phyloP scores from a whole-genome alignment of 306 rosid genomes.

The Clitoria ternatea region DNA sequence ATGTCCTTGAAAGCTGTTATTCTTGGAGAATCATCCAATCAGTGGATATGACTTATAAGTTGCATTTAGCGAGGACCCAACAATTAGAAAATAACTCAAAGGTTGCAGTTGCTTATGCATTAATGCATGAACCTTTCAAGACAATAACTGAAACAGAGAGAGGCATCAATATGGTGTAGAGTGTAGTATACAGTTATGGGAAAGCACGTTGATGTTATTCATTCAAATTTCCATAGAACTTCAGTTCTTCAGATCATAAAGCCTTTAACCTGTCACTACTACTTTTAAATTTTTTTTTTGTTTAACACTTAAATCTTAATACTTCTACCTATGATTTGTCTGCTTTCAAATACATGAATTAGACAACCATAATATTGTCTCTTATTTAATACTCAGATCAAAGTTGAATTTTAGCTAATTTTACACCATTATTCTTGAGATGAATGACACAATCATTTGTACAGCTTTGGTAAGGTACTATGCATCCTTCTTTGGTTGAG shows the following conservation, averaged over 20 bases:
- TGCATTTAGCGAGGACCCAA: not conserved
- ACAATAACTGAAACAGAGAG: constrained; percentile 22
- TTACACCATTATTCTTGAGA: constrained; percentile 36
- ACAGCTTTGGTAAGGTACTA: constrained; percentile 42
- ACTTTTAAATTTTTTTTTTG: not conserved
- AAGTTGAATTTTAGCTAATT: constrained; percentile 32
- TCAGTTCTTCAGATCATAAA: not conserved
- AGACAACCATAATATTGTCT: not conserved
- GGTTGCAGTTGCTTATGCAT: constrained; percentile 21
- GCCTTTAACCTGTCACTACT: not conserved
- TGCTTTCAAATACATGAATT: not conserved
- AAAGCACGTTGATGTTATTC: not conserved
- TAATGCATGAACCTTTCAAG: constrained; percentile 29
- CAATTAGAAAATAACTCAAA: constrained; percentile 27
- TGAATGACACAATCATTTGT: constrained; percentile 30
- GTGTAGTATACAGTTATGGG: constrained; percentile 25
- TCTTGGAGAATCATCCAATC: constrained; percentile 33
- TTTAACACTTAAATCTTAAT: not conserved
- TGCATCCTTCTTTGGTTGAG: not conserved
- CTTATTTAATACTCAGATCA: constrained; percentile 19
- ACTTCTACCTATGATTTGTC: not conserved
- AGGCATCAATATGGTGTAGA: constrained; percentile 14
- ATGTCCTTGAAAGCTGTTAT: not conserved
- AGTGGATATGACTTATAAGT: not conserved
- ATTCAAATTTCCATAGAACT: not conserved